Conservation (phyloP, 1,284 basidiomycete species). For the Exsudoporus floridanus region DNA sequence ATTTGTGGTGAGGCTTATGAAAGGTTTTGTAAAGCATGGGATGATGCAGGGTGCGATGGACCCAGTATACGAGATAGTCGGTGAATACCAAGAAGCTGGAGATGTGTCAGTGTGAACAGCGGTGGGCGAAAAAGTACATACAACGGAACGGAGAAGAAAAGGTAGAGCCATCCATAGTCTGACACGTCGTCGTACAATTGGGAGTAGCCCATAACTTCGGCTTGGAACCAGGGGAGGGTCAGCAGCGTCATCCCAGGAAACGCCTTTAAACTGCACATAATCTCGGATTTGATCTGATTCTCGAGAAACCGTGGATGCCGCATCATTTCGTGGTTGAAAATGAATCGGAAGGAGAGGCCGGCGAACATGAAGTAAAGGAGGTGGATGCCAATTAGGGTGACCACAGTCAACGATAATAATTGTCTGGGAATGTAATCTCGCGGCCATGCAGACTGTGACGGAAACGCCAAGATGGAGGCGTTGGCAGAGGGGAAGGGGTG, state of each 20-base stretch:
- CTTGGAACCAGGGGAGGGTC: constrained; percentile 93
- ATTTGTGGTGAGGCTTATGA: constrained; percentile 98
- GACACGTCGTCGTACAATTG: constrained; percentile 76
- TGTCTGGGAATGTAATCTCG: constrained; percentile 82
- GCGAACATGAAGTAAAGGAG: constrained; percentile 88
- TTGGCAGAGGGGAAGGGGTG: constrained; percentile 33
- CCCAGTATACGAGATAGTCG: constrained; percentile 91
- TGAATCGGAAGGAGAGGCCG: constrained; percentile 75
- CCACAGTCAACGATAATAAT: constrained; percentile 65
- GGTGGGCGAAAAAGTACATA: constrained; percentile 39
- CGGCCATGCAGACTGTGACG: constrained; percentile 64
- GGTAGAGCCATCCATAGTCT: constrained; percentile 69
- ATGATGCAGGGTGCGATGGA: constrained; percentile 89
- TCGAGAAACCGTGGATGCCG: constrained; percentile 91
- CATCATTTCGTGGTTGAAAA: constrained; percentile 98
- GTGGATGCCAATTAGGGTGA: constrained; percentile 83
- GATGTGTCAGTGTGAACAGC: constrained; percentile 4
- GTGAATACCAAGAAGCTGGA: constrained; percentile 85
- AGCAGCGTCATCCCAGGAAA: constrained; percentile 82
- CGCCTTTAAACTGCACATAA: constrained; percentile 70
- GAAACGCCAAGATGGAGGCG: constrained; percentile 22
- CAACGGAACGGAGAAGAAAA: constrained; percentile 63
- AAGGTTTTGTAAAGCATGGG: constrained; percentile 87
- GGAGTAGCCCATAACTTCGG: constrained; percentile 86
- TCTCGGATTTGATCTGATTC: constrained; percentile 85